Base-by-base conservation (phyloP, 2,329 filamentous ascomycete species). In the Fonsecaea multimorphosa region DNA sequence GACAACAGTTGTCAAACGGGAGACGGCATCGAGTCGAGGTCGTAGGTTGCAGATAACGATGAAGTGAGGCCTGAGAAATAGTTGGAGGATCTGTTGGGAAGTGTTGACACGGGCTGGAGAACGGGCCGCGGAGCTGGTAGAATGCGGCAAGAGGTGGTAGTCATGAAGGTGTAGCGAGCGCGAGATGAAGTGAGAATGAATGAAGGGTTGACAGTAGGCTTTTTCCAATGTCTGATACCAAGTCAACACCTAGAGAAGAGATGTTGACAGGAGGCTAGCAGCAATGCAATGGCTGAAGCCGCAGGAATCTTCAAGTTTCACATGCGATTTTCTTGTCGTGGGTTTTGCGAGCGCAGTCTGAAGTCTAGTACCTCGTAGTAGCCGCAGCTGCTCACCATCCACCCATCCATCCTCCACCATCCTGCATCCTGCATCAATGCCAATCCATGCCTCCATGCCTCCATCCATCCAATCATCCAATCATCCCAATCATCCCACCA, bases 1-100 rank as follows among this genome's bases (percentile, higher is more conserved):
- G 27, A 34, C 11, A 38, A 9, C 46, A 34, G 44, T 14, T 7
- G 40, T 62, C 55, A 62, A 31, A 44, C 7, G 36, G 38, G n/a
- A 32, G 32, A 24, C 53, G 29, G 19, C 64, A 62, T 55, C 16
- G 19, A 44, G 27, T 31, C 38, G 44, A 32, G n/a, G 31, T 19
- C n/a, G 14, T 31, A 16, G 56, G 24, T 57, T 36, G 14, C 12
- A 19, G 32, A 24, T 58, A 19, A 57, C 56, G 56, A 40, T 46
- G 38, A 57, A 58, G 54, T 27, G 16, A 38, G 29, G 61, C 11
- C 27, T 52, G 31, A 54, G 61, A 57, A 51, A 61, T 29, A 31
- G 51, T 49, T 36, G 57, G 22, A 55, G 31, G 36, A 67, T 67
- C 63, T 69, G 67, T 69, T 69, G 67, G 67, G 67, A 66, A 46